These are phyloP conservation scores for Polytolypa hystricis DNA, from an alignment of 2,329 filamentous ascomycete genomes.

Conservation along the genomic window DNA sequence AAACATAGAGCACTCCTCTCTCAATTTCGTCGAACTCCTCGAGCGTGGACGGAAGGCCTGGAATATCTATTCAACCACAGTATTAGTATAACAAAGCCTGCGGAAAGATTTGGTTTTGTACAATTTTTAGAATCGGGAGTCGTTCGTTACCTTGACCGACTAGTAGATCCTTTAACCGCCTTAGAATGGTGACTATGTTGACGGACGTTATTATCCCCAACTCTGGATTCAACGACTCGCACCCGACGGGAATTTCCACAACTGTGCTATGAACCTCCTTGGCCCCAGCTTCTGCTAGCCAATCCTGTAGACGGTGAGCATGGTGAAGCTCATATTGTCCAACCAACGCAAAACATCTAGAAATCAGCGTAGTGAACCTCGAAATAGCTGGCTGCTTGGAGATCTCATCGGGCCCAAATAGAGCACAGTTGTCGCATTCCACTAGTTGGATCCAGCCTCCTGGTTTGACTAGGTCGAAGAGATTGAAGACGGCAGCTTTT, in stretches of 20 bases:
- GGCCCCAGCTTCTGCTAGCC: not conserved
- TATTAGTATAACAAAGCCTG: not conserved
- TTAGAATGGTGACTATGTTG: not conserved
- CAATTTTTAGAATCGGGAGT: not conserved
- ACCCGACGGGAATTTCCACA: not conserved
- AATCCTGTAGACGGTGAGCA: not conserved
- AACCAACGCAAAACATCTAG: not conserved
- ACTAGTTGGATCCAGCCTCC: not conserved
- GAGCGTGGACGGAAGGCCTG: not conserved
- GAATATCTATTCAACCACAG: not conserved
- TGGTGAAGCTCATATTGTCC: not conserved
- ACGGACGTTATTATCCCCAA: not conserved
- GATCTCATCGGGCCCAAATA: not conserved
- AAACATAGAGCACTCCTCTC: not conserved
- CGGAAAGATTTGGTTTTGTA: too few relatives aligned
- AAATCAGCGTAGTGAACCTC: not conserved
- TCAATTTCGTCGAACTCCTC: not conserved
- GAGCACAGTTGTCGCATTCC: not conserved
- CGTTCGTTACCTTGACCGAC: not conserved
- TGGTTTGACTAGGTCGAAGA: not conserved
- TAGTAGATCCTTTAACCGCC: not conserved
- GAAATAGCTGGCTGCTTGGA: not conserved
- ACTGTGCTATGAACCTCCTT: not conserved
- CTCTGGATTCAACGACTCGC: not conserved
- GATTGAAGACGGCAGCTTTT: not conserved